Evolutionary conservation across 2,329 filamentous ascomycete genomes (phyloP).

Genomic region (Amauroascus verrucosus): DNA sequence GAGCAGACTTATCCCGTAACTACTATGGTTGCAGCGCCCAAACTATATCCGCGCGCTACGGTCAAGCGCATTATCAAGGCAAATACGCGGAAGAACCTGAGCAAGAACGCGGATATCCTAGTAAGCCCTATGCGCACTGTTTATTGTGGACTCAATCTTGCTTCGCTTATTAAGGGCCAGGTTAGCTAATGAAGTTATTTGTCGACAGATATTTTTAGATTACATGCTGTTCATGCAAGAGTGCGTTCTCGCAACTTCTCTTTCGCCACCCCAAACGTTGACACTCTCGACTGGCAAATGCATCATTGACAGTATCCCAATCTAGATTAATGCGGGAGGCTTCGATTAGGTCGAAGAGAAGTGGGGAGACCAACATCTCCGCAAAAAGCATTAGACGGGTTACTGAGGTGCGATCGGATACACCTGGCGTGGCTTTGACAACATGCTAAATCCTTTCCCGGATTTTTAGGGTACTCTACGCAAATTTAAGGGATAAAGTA

Average conservation of each 20-base stretch:
- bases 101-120: conserved; percentile 77
- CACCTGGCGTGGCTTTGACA: not conserved
- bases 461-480: conserved; percentile 49
- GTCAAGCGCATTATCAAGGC: conserved; percentile 86
- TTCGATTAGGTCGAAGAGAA: conserved; percentile 61
- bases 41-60: conserved; percentile 71
- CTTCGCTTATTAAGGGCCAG: no score
- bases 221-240: conserved; percentile 71
- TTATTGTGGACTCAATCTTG: not conserved
- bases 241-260: conserved; percentile 32
- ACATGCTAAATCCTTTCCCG: not conserved
- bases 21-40: conserved; percentile 56
- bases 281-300: not conserved
- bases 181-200: not conserved
- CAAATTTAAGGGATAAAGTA: conserved; percentile 55
- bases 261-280: not conserved
- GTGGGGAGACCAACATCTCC: conserved; percentile 63
- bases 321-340: conserved; percentile 68
- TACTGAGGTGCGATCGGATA: conserved; percentile 51
- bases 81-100: conserved; percentile 67
- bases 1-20: not conserved
- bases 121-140: conserved; percentile 41
- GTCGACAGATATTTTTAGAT: conserved; percentile 65
- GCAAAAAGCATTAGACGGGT: conserved; percentile 67
- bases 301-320: conserved; percentile 3